Evolutionary conservation across 2,329 filamentous ascomycete genomes (phyloP).

Genomic region (Fusarium sp.): DNA sequence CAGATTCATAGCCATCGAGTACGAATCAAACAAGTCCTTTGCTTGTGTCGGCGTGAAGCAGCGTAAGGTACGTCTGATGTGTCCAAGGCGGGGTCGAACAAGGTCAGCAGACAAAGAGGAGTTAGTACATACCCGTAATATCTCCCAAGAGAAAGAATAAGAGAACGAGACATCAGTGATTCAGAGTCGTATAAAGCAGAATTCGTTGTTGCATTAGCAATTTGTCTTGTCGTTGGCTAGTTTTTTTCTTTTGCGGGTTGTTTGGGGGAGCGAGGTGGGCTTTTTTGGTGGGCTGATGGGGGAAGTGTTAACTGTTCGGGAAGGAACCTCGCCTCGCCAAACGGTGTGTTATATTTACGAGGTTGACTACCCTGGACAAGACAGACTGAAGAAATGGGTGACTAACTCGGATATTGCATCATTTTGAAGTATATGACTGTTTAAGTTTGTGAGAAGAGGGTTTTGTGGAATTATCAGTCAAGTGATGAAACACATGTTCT

Average conservation of each 20-base stretch:
- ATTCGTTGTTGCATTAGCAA: not conserved
- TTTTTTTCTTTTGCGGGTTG: slow-evolving; percentile 19
- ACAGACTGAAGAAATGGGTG: not conserved
- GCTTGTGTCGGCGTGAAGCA: slow-evolving; percentile 13
- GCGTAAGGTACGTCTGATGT: slow-evolving; percentile 13
- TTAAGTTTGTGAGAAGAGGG: not conserved
- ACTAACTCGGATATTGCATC: not conserved
- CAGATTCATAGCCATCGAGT: not conserved
- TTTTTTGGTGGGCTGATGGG: slow-evolving; percentile 32
- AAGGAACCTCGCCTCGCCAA: slow-evolving; percentile 29
- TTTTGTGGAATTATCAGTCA: not conserved
- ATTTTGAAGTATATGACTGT: not conserved
- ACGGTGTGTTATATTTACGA: not conserved
- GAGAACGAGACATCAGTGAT: not conserved
- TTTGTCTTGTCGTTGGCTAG: not conserved
- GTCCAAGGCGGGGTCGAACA: slow-evolving; percentile 26
- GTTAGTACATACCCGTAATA: not conserved
- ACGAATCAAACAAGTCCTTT: not conserved
- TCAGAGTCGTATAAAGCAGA: not conserved
- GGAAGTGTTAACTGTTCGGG: slow-evolving; percentile 7
- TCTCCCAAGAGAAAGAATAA: not conserved
- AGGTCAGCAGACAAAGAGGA: slow-evolving; percentile 32
- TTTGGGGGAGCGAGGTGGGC: slow-evolving; percentile 23
- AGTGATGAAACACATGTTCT: not conserved
- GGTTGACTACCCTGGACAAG: slow-evolving; percentile 18